A percentile compares a stretch with the other conserved stretches of the same genome.
Evolutionary conservation across 129 eudicot genomes (phyloP).

Genomic region (Centrapalus pauciflorus): DNA sequence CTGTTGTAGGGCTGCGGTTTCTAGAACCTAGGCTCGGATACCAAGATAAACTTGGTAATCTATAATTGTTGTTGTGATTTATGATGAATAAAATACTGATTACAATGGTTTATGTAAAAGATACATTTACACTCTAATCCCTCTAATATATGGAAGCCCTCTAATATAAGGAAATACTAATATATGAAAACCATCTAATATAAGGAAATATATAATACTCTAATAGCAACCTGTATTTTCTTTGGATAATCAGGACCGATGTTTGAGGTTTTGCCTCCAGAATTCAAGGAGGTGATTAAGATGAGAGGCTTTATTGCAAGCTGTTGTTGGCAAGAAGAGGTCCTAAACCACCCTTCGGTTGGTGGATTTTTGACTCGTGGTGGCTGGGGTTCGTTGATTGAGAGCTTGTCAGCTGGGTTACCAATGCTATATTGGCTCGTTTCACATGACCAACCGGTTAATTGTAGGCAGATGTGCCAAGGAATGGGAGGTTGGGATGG

Average conservation of each 20-base stretch:
- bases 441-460: constrained; percentile 2
- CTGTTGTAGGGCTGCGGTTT: too few species aligned
- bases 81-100: too few species aligned
- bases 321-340: constrained; percentile 30
- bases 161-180: too few species aligned
- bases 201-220: too few species aligned
- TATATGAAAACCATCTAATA: too few species aligned
- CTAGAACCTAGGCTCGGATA: too few species aligned
- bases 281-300: constrained; percentile 4
- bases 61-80: too few species aligned
- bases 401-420: constrained; percentile 26
- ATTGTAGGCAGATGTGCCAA: constrained; percentile 16
- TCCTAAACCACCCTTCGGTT: constrained; percentile 18
- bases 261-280: constrained; percentile 9
- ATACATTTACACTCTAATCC: too few species aligned
- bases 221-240: constrained; percentile 27
- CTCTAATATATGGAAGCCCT: too few species aligned
- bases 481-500: constrained; percentile 22
- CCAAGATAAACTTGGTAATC: too few species aligned
- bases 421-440: constrained; percentile 29
- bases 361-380: constrained; percentile 32
- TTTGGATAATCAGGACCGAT: constrained; percentile 32
- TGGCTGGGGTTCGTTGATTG: constrained; percentile 27
- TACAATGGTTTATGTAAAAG: too few species aligned
- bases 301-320: constrained; percentile 16